Conservation (phyloP, 768 basidiomycete genomes). For the Leccinum longicurvipes region DNA sequence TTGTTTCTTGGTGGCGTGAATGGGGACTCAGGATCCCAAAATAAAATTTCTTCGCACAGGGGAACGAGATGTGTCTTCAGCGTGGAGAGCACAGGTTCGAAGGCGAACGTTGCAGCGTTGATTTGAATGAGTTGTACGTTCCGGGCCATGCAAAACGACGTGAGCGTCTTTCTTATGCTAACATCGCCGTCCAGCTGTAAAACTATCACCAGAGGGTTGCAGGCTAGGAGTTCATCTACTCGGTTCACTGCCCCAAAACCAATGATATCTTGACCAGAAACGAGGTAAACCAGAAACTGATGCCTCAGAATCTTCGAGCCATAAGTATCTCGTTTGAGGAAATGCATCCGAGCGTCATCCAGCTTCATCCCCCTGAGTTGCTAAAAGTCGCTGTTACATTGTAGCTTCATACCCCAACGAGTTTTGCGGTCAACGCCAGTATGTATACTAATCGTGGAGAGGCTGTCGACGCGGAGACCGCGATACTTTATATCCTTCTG, state of each 20-base stretch:
- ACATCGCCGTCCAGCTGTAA: conserved; percentile 48
- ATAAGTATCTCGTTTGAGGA: conserved; percentile 32
- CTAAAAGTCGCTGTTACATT: conserved; percentile 34
- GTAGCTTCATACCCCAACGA: conserved; percentile 42
- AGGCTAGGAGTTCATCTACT: conserved; percentile 49
- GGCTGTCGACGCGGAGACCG: conserved; percentile 29
- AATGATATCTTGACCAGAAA: conserved; percentile 47
- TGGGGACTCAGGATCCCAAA: conserved; percentile 41
- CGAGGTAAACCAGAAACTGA: conserved; percentile 51
- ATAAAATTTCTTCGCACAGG: conserved; percentile 47
- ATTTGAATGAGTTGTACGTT: conserved; percentile 50
- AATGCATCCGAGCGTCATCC: conserved; percentile 30
- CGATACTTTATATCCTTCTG: conserved; percentile 37
- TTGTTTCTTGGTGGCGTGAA: neutral
- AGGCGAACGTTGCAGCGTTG: conserved; percentile 58
- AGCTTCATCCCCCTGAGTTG: conserved; percentile 30
- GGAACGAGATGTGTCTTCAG: conserved; percentile 43
- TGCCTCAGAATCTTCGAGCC: conserved; percentile 44
- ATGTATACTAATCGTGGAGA: conserved; percentile 38
- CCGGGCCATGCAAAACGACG: conserved; percentile 32
- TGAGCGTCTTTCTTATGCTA: conserved; percentile 37
- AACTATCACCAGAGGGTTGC: conserved; percentile 47
- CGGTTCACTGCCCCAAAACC: conserved; percentile 55
- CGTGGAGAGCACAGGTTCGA: conserved; percentile 56
- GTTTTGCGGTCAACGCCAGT: conserved; percentile 21